These are phyloP conservation scores for Diphasiastrum complanatum DNA, from an alignment of 83 land plant genomes.

Conservation along the genomic window DNA sequence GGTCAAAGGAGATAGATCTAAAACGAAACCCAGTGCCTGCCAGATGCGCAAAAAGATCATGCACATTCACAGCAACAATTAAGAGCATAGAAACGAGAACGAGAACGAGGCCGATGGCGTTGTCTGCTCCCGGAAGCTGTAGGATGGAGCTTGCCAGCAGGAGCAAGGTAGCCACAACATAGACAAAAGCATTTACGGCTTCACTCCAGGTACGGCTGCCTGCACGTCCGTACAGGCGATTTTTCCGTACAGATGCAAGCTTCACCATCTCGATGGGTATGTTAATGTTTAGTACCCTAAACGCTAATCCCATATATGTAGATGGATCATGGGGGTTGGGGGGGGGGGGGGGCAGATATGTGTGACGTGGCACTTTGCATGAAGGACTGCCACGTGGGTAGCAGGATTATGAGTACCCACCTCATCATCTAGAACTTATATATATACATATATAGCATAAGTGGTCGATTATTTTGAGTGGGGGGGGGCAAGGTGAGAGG, in stretches of 20 bases:
- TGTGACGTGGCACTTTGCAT: too few species aligned
- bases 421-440: too few species aligned
- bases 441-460: too few species aligned
- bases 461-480: too few species aligned
- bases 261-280: too few species aligned
- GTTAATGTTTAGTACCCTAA: too few species aligned
- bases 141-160: slow-evolving; percentile 10
- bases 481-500: too few species aligned
- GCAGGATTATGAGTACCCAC: too few species aligned
- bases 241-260: slow-evolving; percentile 17
- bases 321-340: too few species aligned
- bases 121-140: slow-evolving; percentile 1
- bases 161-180: slow-evolving; percentile 8
- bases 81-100: slow-evolving; percentile 10
- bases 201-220: neutral
- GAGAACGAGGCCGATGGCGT: slow-evolving; percentile 10
- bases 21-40: slow-evolving; percentile 13
- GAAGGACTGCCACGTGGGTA: too few species aligned
- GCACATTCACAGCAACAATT: slow-evolving; percentile 14
- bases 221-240: slow-evolving; percentile 11
- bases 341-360: too few species aligned
- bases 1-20: slow-evolving; percentile 1
- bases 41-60: slow-evolving; percentile 21
- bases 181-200: slow-evolving; percentile 11
- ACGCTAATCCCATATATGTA: too few species aligned